Conservation (phyloP, 1,284 basidiomycete genomes). For the Xanthoconium separans region DNA sequence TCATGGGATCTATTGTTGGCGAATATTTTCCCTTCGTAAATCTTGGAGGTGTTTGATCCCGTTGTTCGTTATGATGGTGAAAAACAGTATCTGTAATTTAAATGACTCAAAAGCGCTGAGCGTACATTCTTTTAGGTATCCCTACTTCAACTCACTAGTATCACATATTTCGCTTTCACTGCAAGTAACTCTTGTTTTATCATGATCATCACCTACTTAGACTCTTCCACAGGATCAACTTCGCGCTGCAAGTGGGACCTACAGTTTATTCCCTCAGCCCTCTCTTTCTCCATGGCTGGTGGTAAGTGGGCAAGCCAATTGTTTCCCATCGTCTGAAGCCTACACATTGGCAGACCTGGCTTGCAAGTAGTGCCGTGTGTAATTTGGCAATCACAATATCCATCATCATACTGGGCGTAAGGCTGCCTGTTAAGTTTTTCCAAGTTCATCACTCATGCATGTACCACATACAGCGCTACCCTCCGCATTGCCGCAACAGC, state of each 20-base stretch:
- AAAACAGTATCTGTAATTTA: neutral
- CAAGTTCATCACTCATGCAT: neutral
- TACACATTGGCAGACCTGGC: constrained; percentile 18
- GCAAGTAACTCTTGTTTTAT: neutral
- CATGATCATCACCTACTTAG: neutral
- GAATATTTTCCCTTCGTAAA: constrained; percentile 13
- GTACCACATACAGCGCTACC: constrained; percentile 14
- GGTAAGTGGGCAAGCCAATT: neutral
- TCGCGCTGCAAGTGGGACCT: neutral
- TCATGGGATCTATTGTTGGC: constrained; percentile 28
- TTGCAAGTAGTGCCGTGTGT: constrained; percentile 19
- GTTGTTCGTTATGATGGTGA: constrained; percentile 21
- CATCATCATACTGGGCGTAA: constrained; percentile 20
- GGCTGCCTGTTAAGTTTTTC: neutral
- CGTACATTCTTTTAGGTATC: constrained; percentile 2
- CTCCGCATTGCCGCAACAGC: constrained; percentile 6
- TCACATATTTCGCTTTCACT: neutral
- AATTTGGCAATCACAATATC: constrained; percentile 22
- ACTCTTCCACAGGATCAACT: neutral
- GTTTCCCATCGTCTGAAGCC: neutral
- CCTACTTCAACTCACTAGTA: constrained; percentile 18
- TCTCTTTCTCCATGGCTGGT: constrained; percentile 4
- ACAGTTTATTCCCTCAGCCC: too few relatives aligned
- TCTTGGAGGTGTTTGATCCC: constrained; percentile 6
- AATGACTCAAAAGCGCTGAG: neutral